Conservation (phyloP, 257 asterid genomes). For the Solanum neorickii region DNA sequence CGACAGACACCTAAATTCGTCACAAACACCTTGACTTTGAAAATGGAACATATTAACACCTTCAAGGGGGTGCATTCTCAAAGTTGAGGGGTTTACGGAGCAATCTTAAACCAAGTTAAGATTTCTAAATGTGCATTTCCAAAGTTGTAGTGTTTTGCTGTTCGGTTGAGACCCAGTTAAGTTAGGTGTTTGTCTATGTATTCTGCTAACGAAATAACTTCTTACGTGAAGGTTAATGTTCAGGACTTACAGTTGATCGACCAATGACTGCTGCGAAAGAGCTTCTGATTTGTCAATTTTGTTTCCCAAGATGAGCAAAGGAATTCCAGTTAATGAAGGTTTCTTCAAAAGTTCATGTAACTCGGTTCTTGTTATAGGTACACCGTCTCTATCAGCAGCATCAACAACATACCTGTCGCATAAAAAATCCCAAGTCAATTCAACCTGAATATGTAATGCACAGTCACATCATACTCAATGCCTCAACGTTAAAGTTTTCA, state of each 20-base stretch:
- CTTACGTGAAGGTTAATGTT: background rate
- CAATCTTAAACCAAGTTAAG: background rate
- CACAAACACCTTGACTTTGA: background rate
- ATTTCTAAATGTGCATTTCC: background rate
- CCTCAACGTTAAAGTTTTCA: background rate
- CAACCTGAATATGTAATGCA: background rate
- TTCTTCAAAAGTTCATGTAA: slow-evolving; percentile 65
- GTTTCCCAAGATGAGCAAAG: slow-evolving; percentile 81
- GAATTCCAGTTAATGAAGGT: slow-evolving; percentile 62
- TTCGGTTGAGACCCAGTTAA: background rate
- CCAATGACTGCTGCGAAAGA: slow-evolving; percentile 54
- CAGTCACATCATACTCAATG: background rate
- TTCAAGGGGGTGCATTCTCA: background rate
- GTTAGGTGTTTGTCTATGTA: background rate
- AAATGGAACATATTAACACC: background rate
- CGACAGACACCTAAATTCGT: background rate
- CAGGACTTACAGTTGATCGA: slow-evolving; percentile 70
- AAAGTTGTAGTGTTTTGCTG: background rate
- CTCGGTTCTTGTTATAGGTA: slow-evolving; percentile 74
- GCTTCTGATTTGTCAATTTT: slow-evolving; percentile 92
- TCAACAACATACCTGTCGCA: slow-evolving; percentile 73
- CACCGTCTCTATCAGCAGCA: slow-evolving; percentile 89
- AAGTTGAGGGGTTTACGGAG: background rate
- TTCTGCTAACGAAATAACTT: background rate
- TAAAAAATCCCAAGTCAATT: background rate